Evolutionary conservation across 805 yeast species (phyloP).

Genomic region (Debaryomyces prosopidis): DNA sequence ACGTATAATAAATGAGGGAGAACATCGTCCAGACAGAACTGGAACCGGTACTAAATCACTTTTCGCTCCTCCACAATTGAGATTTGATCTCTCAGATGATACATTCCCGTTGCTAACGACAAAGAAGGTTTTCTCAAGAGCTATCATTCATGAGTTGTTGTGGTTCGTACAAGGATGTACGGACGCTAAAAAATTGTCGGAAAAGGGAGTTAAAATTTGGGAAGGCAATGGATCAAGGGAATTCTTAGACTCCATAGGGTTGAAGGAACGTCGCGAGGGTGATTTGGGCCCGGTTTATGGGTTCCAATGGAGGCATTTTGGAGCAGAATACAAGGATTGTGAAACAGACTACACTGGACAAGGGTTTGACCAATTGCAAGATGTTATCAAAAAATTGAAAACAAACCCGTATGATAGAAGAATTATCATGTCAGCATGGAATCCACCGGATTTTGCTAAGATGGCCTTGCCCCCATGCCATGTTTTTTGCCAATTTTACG

Average conservation of each 20-base stretch:
- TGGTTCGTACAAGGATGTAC: constrained; percentile 95
- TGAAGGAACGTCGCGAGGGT: constrained; percentile 80
- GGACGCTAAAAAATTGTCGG: constrained; percentile 75
- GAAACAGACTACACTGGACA: constrained; percentile 83
- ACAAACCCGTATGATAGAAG: constrained; percentile 93
- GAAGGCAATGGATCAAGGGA: constrained; percentile 97
- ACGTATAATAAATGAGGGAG: constrained; percentile 80
- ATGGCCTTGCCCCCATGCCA: constrained; percentile 99
- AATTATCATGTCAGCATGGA: constrained; percentile 96
- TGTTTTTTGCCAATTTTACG: constrained; percentile 93
- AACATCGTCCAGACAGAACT: constrained; percentile 90
- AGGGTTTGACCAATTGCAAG: constrained; percentile 88
- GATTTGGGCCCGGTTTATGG: constrained; percentile 99
- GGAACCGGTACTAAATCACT: constrained; percentile 93
- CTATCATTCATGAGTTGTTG: constrained; percentile 81
- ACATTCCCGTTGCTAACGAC: constrained; percentile 89
- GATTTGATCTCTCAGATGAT: constrained; percentile 74
- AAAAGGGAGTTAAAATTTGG: constrained; percentile 95
- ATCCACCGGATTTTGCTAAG: constrained; percentile 87
- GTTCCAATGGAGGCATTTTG: constrained; percentile 99
- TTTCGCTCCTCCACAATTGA: constrained; percentile 94
- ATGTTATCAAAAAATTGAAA: constrained; percentile 75
- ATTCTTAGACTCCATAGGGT: constrained; percentile 80
- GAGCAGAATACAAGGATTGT: constrained; percentile 87
- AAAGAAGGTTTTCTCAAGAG: constrained; percentile 86